These are phyloP conservation scores for Spiraea crenata DNA, from an alignment of 331 rosid species.

Conservation along the genomic window DNA sequence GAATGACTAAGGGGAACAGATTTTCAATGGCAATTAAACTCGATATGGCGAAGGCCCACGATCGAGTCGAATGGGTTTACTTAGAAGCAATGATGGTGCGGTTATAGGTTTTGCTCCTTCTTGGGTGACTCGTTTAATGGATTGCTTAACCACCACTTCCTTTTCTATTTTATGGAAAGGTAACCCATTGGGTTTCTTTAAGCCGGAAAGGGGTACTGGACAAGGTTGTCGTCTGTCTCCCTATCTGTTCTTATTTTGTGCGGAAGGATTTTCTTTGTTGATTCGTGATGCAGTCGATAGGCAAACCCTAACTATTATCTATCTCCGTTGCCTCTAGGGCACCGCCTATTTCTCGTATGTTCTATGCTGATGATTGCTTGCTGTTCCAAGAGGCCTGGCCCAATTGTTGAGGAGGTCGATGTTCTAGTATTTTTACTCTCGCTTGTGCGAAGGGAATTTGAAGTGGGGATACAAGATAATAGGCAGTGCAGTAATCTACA, in stretches of 20 bases:
- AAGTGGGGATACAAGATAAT: too few species aligned
- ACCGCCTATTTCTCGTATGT: too few species aligned
- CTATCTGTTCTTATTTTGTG: not conserved
- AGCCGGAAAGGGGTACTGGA: not conserved
- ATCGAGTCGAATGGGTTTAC: not conserved
- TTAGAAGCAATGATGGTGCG: not conserved
- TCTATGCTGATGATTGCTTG: too few species aligned
- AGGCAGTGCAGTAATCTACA: too few species aligned
- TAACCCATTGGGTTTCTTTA: rapidly evolving
- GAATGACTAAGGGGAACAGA: rapidly evolving
- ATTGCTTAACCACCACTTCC: not conserved
- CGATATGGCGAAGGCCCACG: constrained; percentile 13
- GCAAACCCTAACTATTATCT: too few species aligned
- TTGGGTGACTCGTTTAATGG: not conserved
- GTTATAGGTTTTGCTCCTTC: not conserved
- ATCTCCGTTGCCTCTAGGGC: too few species aligned
- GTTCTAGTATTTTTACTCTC: too few species aligned
- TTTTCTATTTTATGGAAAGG: not conserved
- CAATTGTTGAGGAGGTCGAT: too few species aligned
- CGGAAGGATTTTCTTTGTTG: not conserved
- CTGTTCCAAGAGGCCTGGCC: too few species aligned
- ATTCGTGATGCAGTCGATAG: not conserved
- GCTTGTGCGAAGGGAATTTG: too few species aligned
- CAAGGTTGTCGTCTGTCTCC: constrained; percentile 6
- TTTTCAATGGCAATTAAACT: not conserved